Base-by-base conservation (phyloP, 768 basidiomycete genomes). In the Epithele typhae region DNA sequence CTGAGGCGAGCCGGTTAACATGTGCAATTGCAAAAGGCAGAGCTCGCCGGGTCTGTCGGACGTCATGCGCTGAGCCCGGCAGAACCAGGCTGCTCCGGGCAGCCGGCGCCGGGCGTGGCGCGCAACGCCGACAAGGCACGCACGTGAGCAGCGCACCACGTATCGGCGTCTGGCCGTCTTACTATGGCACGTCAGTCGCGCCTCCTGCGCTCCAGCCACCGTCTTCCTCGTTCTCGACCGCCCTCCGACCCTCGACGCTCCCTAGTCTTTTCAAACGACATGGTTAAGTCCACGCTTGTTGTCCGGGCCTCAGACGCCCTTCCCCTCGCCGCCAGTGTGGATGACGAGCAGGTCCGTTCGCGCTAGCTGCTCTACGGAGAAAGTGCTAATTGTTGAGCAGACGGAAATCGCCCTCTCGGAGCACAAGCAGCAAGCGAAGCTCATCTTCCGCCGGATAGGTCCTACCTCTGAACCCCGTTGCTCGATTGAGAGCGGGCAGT, bases 381-480 rank as follows among this genome's bases (percentile, higher is more conserved):
- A 25, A 33, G 49, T 37, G 52, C 48, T 62, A 43, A 55, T 48
- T 17, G 23, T 34, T n/a, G 40, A 47, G 34, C 30, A 98, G 95
- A 96, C 92, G 55, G 94, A 98, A 67, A 86, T 88, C 62, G 77
- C 85, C 46, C 72, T 99, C 33, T 91, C 93, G 62, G 96, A 98
- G 68, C 92, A 97, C 74, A 99, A 99, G 65, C 95, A 97, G 57
- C 95, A 99, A 65, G 82, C 94, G 25, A 99, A 99, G 66, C 78
- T 99, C 57, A 86, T 99, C 59, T 97, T 97, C 65, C 79, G 94
- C 49, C 83, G 96, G 32, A 84, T 99, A 60, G 91, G 89, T 22
- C 82, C 92, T 37, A 93, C 97, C 65, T 84, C 90, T 18, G 96
- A 99, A 64, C 92, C 94, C 8, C 79, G 88, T 27, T 97, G 96